phyloP scores from a whole-genome alignment of 2,329 filamentous ascomycete species.

The Microsporum ferrugineum region DNA sequence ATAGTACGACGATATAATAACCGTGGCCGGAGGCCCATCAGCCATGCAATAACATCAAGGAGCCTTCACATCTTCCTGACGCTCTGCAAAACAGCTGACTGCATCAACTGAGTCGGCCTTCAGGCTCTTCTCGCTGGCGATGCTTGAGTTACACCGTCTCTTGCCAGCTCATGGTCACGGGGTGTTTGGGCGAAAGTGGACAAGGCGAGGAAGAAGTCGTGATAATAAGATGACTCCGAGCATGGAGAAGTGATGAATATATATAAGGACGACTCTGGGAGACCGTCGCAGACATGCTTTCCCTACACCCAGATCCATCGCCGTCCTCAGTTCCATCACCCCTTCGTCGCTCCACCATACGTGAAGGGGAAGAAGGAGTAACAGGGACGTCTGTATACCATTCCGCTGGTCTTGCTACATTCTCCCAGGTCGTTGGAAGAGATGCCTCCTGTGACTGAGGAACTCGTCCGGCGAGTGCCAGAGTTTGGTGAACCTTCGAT shows the following conservation, averaged over 20 bases:
- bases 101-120: slow-evolving; percentile 1
- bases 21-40: too few relatives aligned
- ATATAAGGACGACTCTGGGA: neutral
- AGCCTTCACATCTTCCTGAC: too few relatives aligned
- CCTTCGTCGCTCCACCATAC: too few relatives aligned
- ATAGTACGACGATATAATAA: too few relatives aligned
- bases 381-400: neutral
- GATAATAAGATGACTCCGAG: neutral
- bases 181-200: neutral
- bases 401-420: neutral
- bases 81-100: neutral
- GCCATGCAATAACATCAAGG: too few relatives aligned
- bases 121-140: neutral
- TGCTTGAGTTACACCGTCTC: neutral
- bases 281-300: neutral
- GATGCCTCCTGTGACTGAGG: neutral
- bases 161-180: neutral
- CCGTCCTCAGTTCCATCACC: neutral
- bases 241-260: neutral
- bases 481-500: neutral
- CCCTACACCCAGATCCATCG: neutral
- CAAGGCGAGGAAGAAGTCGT: neutral
- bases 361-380: neutral
- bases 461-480: neutral
- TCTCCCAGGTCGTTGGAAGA: neutral